Conservation (phyloP, 2,329 filamentous ascomycete species). For the Thielaviopsis populi region DNA sequence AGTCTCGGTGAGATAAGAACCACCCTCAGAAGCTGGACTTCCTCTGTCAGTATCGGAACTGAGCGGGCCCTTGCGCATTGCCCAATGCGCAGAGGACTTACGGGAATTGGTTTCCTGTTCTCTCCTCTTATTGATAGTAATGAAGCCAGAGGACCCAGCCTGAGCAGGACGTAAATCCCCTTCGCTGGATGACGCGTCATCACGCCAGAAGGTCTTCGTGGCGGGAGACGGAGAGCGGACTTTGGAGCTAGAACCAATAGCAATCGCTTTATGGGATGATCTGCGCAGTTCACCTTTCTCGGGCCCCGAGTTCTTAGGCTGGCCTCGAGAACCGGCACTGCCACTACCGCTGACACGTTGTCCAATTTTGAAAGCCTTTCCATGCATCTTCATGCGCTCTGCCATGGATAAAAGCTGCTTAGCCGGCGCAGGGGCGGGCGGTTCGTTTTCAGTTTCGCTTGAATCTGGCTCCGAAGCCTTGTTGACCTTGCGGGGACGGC, state of each 20-base stretch:
- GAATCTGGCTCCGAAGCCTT: slow-evolving; percentile 16
- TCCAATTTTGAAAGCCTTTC: slow-evolving; percentile 39
- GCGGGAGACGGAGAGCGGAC: too few species aligned
- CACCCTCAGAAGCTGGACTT: not conserved
- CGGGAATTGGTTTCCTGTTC: not conserved
- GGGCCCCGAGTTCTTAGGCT: not conserved
- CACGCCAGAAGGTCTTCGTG: too few species aligned
- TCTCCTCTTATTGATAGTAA: not conserved
- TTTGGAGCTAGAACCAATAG: too few species aligned
- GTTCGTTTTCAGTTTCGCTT: slow-evolving; percentile 16
- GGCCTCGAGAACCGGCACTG: not conserved
- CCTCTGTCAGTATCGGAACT: not conserved
- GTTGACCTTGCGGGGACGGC: not conserved
- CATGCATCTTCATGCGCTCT: slow-evolving; percentile 39
- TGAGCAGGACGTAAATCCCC: not conserved
- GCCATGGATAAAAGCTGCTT: slow-evolving; percentile 37
- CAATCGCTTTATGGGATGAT: not conserved
- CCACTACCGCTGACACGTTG: slow-evolving; percentile 13
- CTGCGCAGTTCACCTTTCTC: not conserved
- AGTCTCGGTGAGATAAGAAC: not conserved
- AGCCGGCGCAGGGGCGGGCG: slow-evolving; percentile 9
- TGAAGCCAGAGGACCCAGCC: not conserved
- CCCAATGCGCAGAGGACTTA: not conserved
- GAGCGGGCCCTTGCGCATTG: slow-evolving; percentile 6
- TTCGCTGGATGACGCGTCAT: too few species aligned